Evolutionary conservation across 2,329 filamentous ascomycete genomes (phyloP).

Genomic region (Aspergillus uvarum): DNA sequence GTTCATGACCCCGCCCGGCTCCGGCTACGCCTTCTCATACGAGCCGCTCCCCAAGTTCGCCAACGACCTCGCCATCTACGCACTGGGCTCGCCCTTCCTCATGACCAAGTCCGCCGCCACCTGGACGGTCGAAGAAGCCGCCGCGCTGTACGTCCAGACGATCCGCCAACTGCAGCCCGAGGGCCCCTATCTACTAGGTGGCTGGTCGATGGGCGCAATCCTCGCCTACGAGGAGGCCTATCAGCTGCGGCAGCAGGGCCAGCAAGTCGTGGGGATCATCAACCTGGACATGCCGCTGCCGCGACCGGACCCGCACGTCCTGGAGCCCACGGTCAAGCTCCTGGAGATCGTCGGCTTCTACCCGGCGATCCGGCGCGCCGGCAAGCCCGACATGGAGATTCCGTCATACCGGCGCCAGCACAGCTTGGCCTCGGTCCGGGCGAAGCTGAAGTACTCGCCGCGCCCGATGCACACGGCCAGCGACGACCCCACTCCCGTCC

Average conservation of each 20-base stretch:
- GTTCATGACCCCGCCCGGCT: slow-evolving; percentile 9
- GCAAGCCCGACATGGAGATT: not conserved
- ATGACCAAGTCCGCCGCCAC: not conserved
- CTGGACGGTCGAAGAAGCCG: slow-evolving; percentile 9
- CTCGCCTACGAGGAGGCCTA: slow-evolving; percentile 12
- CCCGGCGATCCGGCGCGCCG: not conserved
- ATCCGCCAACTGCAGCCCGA: slow-evolving; percentile 10
- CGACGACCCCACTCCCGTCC: not conserved
- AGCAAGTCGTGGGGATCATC: slow-evolving; percentile 1
- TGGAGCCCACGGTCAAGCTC: not conserved
- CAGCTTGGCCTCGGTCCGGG: not conserved
- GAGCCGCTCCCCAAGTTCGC: slow-evolving; percentile 8
- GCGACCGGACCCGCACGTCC: not conserved
- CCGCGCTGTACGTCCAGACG: slow-evolving; percentile 1
- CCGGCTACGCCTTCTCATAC: slow-evolving; percentile 9
- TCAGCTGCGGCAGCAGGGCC: slow-evolving; percentile 5
- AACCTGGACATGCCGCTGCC: slow-evolving; percentile 11
- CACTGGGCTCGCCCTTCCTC: slow-evolving; percentile 9
- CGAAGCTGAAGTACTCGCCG: not conserved
- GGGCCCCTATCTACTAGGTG: slow-evolving; percentile 11
- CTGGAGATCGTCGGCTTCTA: not conserved
- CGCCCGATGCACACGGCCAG: not conserved
- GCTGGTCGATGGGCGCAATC: slow-evolving; percentile 10
- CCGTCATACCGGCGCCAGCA: not conserved
- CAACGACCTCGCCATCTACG: slow-evolving; percentile 8